Conservation (phyloP, 2,329 filamentous ascomycete species). For the Colletotrichum gigasporum region DNA sequence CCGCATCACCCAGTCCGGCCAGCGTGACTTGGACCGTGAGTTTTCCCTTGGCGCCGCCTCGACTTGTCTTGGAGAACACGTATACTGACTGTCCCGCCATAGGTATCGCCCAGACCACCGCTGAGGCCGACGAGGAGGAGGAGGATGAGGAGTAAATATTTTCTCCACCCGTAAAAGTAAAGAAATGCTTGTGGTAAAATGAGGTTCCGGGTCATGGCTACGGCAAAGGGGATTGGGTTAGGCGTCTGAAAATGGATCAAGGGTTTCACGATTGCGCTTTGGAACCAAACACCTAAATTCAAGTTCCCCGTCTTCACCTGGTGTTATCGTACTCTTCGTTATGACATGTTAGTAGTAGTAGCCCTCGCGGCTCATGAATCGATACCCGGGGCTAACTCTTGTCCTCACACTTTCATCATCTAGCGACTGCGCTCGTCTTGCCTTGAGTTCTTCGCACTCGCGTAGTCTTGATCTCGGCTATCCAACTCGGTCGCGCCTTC, state of each 20-base stretch:
- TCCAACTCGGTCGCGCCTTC: too few species aligned
- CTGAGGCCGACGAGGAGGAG: constrained; percentile 75
- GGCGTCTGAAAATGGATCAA: constrained; percentile 31
- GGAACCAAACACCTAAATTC: constrained; percentile 15
- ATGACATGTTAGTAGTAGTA: neutral
- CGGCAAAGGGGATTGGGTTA: constrained; percentile 25
- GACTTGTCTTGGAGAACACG: neutral
- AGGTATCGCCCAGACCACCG: constrained; percentile 83
- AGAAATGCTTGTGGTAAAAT: constrained; percentile 17
- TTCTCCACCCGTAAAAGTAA: neutral
- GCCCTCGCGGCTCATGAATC: neutral
- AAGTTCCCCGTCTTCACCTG: constrained; percentile 22
- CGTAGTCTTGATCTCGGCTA: too few species aligned
- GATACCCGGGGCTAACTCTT: neutral
- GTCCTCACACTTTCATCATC: neutral
- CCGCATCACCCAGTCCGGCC: constrained; percentile 96
- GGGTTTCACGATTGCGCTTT: constrained; percentile 26
- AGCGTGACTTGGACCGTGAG: constrained; percentile 96
- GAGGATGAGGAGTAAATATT: constrained; percentile 71
- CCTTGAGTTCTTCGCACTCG: too few species aligned
- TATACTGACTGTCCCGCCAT: neutral
- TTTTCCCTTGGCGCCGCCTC: constrained; percentile 27
- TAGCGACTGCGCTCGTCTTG: neutral
- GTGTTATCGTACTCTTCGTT: neutral
- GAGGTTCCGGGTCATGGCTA: constrained; percentile 21